Conservation (phyloP, 2,329 filamentous ascomycete species). For the Neopestalotiopsis sp. region DNA sequence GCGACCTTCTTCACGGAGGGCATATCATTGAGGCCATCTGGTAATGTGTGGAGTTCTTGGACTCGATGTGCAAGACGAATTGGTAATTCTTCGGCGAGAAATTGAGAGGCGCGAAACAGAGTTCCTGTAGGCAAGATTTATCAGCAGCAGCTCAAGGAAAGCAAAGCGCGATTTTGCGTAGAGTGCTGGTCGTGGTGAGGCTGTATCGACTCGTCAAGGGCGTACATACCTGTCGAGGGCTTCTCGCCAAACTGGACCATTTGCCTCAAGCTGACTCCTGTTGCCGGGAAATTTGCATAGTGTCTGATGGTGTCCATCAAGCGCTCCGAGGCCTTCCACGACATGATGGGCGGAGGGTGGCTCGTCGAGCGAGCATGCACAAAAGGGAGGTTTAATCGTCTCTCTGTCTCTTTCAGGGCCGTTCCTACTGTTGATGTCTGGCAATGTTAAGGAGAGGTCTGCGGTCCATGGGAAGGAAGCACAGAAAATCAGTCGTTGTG, state of each 20-base stretch:
- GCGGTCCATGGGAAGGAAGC: constrained; percentile 10
- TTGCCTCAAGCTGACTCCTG: constrained; percentile 93
- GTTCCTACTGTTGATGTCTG: constrained; percentile 2
- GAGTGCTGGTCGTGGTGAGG: background rate
- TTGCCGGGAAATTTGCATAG: constrained; percentile 96
- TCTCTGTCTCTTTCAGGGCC: background rate
- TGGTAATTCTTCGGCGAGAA: constrained; percentile 96
- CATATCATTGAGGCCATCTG: constrained; percentile 97
- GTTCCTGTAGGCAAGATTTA: constrained; percentile 68
- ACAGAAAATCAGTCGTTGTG: constrained; percentile 5
- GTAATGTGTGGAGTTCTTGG: constrained; percentile 88
- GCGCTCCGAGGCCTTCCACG: constrained; percentile 89
- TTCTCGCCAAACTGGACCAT: constrained; percentile 99
- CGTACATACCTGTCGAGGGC: constrained; percentile 78
- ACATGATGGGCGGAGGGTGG: constrained; percentile 64
- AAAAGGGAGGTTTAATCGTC: background rate
- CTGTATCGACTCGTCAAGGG: background rate
- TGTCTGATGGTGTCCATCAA: constrained; percentile 98
- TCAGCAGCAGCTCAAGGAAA: constrained; percentile 21
- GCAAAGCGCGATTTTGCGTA: constrained; percentile 5
- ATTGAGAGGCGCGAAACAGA: constrained; percentile 95
- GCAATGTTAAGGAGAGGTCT: background rate
- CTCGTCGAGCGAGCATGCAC: constrained; percentile 13
- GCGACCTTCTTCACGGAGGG: constrained; percentile 93
- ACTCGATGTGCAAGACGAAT: constrained; percentile 96